Base-by-base conservation (phyloP, 495 filamentous ascomycete species). In the Antarctomyces pellizariae region DNA sequence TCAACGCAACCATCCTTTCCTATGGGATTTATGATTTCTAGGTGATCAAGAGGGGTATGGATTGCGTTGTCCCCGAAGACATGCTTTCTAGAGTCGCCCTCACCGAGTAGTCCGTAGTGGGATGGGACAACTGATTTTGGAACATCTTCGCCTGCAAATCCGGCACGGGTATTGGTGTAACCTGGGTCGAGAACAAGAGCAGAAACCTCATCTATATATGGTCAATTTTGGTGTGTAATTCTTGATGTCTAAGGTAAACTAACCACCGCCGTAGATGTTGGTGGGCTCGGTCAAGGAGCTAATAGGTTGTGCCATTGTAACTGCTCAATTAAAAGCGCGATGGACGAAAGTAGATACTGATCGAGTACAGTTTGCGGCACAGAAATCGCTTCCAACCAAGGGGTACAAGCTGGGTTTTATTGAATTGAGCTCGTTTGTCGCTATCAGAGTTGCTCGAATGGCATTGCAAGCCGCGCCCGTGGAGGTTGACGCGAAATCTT, bases 101-200 rank as follows among this genome's bases (percentile, higher is more conserved):
- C 44, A 4, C 50, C 53, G 36, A 45, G 25, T 24, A 57, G 49
- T 30, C 57, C 59, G 32, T 69, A 95, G 52, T 75, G 74, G 16
- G 78, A 80, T 10, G 84, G 80, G 22, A 89, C 58, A 26, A 95
- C 64, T 8, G 78, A 78, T 59, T 95, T 97, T 31, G 86, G 86
- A 2, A 75, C 68, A 52, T 97, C 86, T 71, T 97, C 86, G 39
- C 89, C 86, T 3, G 86, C 86, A 45, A 92, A 95, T 35, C 86
- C 86, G 30, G 83, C 89, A 52, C 89, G 84, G 9, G 70, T 78
- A 39, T 67, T 75, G 24, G 71, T 76, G 53, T 75, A 92, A 22
- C 89, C 86, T 3, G 89, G 75, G 42, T 97, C 86, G 38, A 97
- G 77, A 13, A 97, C 77, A 42, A 97, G 76, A 14, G 86, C 86